Evolutionary conservation across 2,329 filamentous ascomycete genomes (phyloP).

Genomic region (Exophiala xenobiotica): DNA sequence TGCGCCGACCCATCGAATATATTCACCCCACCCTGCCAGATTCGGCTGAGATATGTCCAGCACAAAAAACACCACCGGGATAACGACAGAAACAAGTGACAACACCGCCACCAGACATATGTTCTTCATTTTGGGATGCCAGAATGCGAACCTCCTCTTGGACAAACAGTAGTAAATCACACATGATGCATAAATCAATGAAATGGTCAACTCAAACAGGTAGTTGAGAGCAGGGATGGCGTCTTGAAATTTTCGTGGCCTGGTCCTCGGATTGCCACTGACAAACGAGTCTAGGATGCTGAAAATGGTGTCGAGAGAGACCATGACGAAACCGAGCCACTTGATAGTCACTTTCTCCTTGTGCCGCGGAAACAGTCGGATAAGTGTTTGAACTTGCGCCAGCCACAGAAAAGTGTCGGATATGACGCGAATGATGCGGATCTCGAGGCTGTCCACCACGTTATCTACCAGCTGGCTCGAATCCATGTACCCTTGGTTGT

Average conservation of each 20-base stretch:
- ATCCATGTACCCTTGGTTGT: constrained; percentile 75
- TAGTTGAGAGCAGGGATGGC: constrained; percentile 90
- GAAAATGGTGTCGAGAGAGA: constrained; percentile 86
- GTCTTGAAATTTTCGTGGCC: constrained; percentile 76
- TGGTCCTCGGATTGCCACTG: constrained; percentile 55
- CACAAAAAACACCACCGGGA: constrained; percentile 90
- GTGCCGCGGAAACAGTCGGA: constrained; percentile 91
- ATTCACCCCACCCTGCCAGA: constrained; percentile 90
- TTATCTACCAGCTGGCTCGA: constrained; percentile 70
- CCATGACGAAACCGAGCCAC: constrained; percentile 94
- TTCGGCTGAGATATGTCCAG: constrained; percentile 82
- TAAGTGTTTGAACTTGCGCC: constrained; percentile 93
- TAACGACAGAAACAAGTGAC: constrained; percentile 77
- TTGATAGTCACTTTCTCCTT: constrained; percentile 98
- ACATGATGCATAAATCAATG: constrained; percentile 86
- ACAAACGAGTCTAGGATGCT: constrained; percentile 86
- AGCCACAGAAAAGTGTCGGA: constrained; percentile 97
- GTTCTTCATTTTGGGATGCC: constrained; percentile 86
- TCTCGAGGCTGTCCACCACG: constrained; percentile 79
- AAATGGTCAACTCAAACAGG: constrained; percentile 82
- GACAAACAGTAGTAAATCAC: constrained; percentile 91
- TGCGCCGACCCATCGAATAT: constrained; percentile 93
- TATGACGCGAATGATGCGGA: constrained; percentile 87
- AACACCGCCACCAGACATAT: constrained; percentile 77
- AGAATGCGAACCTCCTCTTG: constrained; percentile 87